Conservation (phyloP, 345 rosid genomes). For the Populus simonii region DNA sequence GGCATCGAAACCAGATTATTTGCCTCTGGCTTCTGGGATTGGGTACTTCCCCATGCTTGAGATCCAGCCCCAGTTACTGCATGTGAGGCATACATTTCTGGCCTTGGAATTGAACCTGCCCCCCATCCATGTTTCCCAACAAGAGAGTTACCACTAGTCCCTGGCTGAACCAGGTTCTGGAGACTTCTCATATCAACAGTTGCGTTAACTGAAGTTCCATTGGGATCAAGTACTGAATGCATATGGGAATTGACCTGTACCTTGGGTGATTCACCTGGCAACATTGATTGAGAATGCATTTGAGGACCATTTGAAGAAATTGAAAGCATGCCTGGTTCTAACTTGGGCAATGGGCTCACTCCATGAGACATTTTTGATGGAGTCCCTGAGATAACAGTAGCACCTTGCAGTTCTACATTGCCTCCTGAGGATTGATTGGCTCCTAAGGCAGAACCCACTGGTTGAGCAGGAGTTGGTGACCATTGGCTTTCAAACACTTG, state of each 20-base stretch:
- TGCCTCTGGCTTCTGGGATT: slow-evolving; percentile 42
- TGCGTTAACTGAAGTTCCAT: slow-evolving; percentile 25
- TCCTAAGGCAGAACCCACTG: slow-evolving; percentile 30
- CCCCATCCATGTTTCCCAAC: slow-evolving; percentile 43
- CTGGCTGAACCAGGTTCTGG: slow-evolving; percentile 48
- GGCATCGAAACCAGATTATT: slow-evolving; percentile 24
- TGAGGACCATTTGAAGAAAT: slow-evolving; percentile 36
- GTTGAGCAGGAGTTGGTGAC: slow-evolving; percentile 58
- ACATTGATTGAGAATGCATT: slow-evolving; percentile 30
- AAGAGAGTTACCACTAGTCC: slow-evolving; percentile 29
- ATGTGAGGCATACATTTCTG: slow-evolving; percentile 34
- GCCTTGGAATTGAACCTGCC: slow-evolving; percentile 38
- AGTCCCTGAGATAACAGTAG: slow-evolving; percentile 29
- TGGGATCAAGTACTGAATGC: slow-evolving; percentile 13
- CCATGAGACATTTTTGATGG: slow-evolving; percentile 30
- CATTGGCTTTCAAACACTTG: slow-evolving; percentile 53
- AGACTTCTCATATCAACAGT: slow-evolving; percentile 41
- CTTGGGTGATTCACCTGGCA: slow-evolving; percentile 33
- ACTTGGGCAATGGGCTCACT: slow-evolving; percentile 31
- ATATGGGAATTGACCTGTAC: slow-evolving; percentile 38
- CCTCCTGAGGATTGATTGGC: slow-evolving; percentile 31
- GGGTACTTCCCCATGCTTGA: slow-evolving; percentile 50
- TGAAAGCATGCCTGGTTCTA: slow-evolving; percentile 34
- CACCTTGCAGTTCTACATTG: slow-evolving; percentile 27
- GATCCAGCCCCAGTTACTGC: slow-evolving; percentile 38